A percentile compares a stretch with the other conserved stretches of the same genome.
Conservation (phyloP, 352 stramenopile species). For the Phytophthora sp. region DNA sequence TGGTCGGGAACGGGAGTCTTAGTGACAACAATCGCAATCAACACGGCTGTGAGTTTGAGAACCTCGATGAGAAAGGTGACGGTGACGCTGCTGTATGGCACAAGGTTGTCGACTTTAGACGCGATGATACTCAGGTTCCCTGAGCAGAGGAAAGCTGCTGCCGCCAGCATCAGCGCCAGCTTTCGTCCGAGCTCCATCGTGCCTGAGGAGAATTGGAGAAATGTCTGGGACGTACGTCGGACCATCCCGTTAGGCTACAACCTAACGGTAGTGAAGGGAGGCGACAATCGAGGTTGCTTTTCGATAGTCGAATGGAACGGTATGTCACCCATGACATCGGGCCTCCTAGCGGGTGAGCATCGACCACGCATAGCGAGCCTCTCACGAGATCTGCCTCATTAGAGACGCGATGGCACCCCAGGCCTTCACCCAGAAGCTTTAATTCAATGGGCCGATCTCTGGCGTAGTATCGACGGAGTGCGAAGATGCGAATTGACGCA, state of each 20-base stretch:
- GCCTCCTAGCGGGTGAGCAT: too few relatives aligned
- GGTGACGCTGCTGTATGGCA: slow-evolving; percentile 85
- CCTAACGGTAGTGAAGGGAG: neutral
- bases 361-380: too few relatives aligned
- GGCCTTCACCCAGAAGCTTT: too few relatives aligned
- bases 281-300: slow-evolving; percentile 13
- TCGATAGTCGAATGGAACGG: slow-evolving; percentile 16
- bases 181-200: slow-evolving; percentile 38
- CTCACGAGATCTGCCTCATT: too few relatives aligned
- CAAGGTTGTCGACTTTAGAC: slow-evolving; percentile 72
- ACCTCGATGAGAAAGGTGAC: slow-evolving; percentile 87
- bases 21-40: slow-evolving; percentile 43
- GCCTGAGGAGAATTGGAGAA: neutral
- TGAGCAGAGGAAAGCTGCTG: slow-evolving; percentile 70
- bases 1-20: slow-evolving; percentile 32
- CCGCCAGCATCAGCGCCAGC: slow-evolving; percentile 62
- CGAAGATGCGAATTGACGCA: too few relatives aligned
- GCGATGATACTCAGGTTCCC: slow-evolving; percentile 87
- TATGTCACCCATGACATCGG: neutral
- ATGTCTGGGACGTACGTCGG: neutral
- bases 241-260: neutral
- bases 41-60: slow-evolving; percentile 64
- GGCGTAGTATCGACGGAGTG: too few relatives aligned
- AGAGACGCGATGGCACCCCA: too few relatives aligned
- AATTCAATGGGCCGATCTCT: too few relatives aligned